Evolutionary conservation across 2,329 filamentous ascomycete species (phyloP), one percentile per base, ranked within the genome.

Genomic region (Epichloe gansuensis): DNA sequence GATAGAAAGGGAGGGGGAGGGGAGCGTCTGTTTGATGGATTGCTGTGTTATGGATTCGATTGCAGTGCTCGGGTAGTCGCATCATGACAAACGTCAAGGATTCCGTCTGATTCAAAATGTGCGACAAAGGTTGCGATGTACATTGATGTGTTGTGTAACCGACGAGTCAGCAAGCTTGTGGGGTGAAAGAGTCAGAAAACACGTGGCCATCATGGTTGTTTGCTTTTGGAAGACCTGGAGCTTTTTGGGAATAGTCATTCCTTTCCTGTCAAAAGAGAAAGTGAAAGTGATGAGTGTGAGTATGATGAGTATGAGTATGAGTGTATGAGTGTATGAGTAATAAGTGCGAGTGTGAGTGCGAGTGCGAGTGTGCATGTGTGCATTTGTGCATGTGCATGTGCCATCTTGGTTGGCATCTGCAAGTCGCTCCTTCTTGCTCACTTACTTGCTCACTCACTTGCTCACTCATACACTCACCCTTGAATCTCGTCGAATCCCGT

Each of bases 1-100:
- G 15, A 23, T 35, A 15, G 15, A 23, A 31, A 3, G 23, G 8
- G 28, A 25, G 8, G 23, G 21, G 6, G 17, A 12, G 2, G 8
- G 8, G 25, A 15, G 11, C 4, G 7, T n/a, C 38, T 42, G 50
- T 52, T 47, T 35, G 50, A 42, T 52, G 38, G 44, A 13, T 12
- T 47, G 47, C 25, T 17, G 48, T 53, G 38, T 15, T 15, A 39
- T 46, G 21, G 43, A 51, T 35, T 50, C 35, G 43, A 53, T 39
- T 39, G 35, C 38, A 37, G 42, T 21, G 35, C 9, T 13, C 52
- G 52, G 52, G 48, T 53, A 53, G 47, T 38, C 44, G 43, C 52
- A 44, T 53, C n/a, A 28, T 53, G 48, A 51, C 48, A 53, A 53
- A 50, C 52, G 52, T 25, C 46, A 41, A 48, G 45, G 51, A 48